A percentile compares a stretch with the other conserved stretches of the same genome.
Evolutionary conservation across 257 asterid genomes (phyloP).

Genomic region (Solanum piurae): DNA sequence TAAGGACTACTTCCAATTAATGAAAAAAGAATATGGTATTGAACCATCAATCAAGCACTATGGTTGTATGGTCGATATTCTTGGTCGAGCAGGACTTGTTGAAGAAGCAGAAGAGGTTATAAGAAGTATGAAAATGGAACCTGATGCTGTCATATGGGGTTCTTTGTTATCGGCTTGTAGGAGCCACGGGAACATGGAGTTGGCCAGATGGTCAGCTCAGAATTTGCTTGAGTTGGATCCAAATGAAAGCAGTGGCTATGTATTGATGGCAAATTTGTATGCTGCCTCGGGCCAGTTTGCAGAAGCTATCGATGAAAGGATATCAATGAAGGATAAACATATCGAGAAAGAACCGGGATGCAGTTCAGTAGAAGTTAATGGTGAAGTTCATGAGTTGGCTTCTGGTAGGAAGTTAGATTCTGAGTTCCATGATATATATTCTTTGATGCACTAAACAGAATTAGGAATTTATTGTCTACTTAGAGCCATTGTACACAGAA

Average conservation of each 20-base stretch:
- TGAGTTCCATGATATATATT: conserved; percentile 4
- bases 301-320: conserved; percentile 43
- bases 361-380: conserved; percentile 58
- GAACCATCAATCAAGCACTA: conserved; percentile 46
- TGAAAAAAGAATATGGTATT: conserved; percentile 29
- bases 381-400: conserved; percentile 57
- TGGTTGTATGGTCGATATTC: conserved; percentile 59
- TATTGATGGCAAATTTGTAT: conserved; percentile 49
- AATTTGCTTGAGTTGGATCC: conserved; percentile 36
- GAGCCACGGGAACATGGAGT: conserved; percentile 17
- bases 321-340: conserved; percentile 31
- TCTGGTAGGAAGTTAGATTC: conserved; percentile 32
- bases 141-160: conserved; percentile 56
- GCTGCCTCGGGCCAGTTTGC: conserved; percentile 39
- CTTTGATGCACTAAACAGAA: neutral
- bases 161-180: conserved; percentile 43
- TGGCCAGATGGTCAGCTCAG: conserved; percentile 46
- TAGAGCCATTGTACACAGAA: neutral
- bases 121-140: conserved; percentile 39
- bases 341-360: conserved; percentile 52
- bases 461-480: neutral
- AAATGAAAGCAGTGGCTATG: conserved; percentile 39
- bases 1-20: conserved; percentile 24
- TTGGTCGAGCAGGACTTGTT: conserved; percentile 56
- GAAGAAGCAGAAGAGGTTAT: conserved; percentile 50